phyloP scores from a whole-genome alignment of 768 basidiomycete genomes.

The Suillus plorans region DNA sequence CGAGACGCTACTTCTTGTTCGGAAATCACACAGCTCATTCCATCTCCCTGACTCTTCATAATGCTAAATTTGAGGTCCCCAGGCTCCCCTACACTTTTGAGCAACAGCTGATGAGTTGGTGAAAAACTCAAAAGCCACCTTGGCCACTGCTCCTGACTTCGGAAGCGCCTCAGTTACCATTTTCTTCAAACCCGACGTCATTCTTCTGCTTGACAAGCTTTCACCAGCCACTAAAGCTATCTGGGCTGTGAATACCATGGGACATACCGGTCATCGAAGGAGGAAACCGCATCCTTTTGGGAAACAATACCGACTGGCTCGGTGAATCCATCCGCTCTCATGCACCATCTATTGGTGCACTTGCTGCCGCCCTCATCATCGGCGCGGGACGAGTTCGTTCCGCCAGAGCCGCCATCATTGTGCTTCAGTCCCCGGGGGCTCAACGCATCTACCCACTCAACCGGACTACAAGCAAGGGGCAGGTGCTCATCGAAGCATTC shows the following conservation, averaged over 20 bases:
- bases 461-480: constrained; percentile 74
- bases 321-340: constrained; percentile 49
- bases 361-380: constrained; percentile 71
- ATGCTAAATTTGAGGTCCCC: constrained; percentile 77
- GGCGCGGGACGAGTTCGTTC: constrained; percentile 98
- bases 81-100: constrained; percentile 83
- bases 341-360: constrained; percentile 35
- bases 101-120: constrained; percentile 67
- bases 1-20: constrained; percentile 79
- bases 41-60: constrained; percentile 92
- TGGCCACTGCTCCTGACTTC: constrained; percentile 70
- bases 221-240: no score
- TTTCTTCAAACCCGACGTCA: constrained; percentile 90
- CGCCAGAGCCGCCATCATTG: constrained; percentile 91
- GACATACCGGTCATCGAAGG: constrained; percentile 45
- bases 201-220: constrained; percentile 73
- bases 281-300: constrained; percentile 46
- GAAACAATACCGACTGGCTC: constrained; percentile 92
- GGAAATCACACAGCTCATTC: constrained; percentile 88
- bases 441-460: constrained; percentile 85
- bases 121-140: constrained; percentile 59
- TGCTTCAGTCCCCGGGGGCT: constrained; percentile 68
- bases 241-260: constrained; percentile 93
- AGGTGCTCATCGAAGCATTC: constrained; percentile 66
- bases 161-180: constrained; percentile 98